These are phyloP conservation scores for Deuterostichococcus epilithicus DNA, from an alignment of 139 green algal genomes.

Conservation along the genomic window DNA sequence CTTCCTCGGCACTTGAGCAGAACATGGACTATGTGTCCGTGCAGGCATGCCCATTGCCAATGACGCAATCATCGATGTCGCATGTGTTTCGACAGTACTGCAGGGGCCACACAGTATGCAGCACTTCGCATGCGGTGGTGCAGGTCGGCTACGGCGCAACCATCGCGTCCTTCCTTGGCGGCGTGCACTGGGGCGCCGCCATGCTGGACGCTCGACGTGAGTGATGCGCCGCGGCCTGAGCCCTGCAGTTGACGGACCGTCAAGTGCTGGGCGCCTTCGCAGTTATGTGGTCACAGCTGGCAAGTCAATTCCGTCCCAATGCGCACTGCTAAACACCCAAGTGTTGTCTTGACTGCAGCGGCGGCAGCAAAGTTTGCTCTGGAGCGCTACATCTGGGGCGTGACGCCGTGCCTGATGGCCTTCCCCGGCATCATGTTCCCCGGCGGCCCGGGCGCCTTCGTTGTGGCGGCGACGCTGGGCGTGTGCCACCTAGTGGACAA, in stretches of 20 bases:
- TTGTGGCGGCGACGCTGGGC: conserved; percentile 27
- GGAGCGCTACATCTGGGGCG: conserved; percentile 73
- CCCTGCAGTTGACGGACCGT: not conserved
- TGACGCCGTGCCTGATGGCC: conserved; percentile 74
- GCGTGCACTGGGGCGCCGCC: conserved; percentile 72
- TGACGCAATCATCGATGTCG: too few species aligned
- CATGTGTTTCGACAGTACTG: too few species aligned
- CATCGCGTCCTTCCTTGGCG: conserved; percentile 88
- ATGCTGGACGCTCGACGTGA: conserved; percentile 1
- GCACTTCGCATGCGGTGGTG: too few species aligned
- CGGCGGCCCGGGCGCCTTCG: conserved; percentile 10
- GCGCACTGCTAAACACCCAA: not conserved
- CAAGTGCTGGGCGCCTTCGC: too few species aligned
- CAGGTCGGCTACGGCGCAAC: conserved; percentile 43
- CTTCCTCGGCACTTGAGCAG: too few species aligned
- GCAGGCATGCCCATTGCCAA: too few species aligned
- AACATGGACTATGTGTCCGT: too few species aligned
- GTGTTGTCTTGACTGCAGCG: not conserved
- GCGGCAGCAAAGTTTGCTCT: conserved; percentile 7
- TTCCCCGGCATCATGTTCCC: conserved; percentile 70
- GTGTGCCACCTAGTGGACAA: conserved; percentile 42
- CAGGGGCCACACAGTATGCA: too few species aligned
- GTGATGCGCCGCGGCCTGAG: conserved; percentile 9
- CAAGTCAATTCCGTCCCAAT: too few species aligned
- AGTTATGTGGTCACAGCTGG: too few species aligned